A percentile compares a stretch with the other conserved stretches of the same genome.
Conservation (phyloP, 805 yeast genomes). For the Cyberlindnera americana region DNA sequence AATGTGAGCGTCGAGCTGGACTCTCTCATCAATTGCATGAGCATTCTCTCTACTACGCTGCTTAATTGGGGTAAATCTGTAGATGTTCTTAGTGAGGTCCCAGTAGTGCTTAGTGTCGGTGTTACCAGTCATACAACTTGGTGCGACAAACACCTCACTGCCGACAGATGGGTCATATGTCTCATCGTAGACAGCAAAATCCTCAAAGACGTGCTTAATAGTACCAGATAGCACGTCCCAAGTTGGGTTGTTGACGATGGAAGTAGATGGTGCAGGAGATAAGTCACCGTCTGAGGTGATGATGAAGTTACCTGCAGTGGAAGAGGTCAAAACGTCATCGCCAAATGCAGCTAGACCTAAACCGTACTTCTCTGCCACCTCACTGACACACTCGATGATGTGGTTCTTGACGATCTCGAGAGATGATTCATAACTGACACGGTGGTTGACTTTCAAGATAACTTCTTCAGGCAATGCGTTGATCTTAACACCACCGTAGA, state of each 20-base stretch:
- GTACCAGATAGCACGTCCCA: constrained; percentile 59
- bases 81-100: constrained; percentile 57
- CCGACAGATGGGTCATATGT: constrained; percentile 6
- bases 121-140: constrained; percentile 62
- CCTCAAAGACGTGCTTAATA: constrained; percentile 52
- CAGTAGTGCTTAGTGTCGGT: constrained; percentile 70
- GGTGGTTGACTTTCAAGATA: constrained; percentile 53
- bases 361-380: constrained; percentile 12
- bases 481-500: constrained; percentile 69
- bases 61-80: constrained; percentile 44
- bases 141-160: constrained; percentile 42
- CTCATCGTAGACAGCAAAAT: constrained; percentile 22
- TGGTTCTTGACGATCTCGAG: constrained; percentile 29
- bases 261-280: constrained; percentile 15
- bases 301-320: constrained; percentile 9
- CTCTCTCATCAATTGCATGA: constrained; percentile 58
- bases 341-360: constrained; percentile 13
- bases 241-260: constrained; percentile 36
- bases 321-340: constrained; percentile 2
- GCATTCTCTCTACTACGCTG: constrained; percentile 33
- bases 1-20: constrained; percentile 30
- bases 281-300: constrained; percentile 10
- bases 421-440: constrained; percentile 57
- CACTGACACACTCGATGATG: constrained; percentile 9
- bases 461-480: constrained; percentile 68